phyloP scores from a whole-genome alignment of 768 basidiomycete genomes.

The Amanita polypyramis region DNA sequence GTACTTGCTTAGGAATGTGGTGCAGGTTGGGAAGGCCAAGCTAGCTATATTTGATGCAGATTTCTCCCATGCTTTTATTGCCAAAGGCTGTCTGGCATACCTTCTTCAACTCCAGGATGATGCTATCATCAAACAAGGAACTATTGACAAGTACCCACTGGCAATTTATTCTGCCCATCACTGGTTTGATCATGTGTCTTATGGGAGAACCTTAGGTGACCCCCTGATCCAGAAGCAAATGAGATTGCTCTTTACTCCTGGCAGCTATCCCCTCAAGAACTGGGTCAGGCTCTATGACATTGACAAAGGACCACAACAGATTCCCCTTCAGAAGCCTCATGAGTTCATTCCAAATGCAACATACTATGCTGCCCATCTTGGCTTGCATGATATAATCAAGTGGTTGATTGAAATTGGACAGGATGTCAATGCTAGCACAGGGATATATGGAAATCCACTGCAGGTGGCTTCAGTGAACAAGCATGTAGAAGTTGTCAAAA shows the following conservation, averaged over 20 bases:
- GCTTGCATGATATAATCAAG: neutral
- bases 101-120: slow-evolving; percentile 1
- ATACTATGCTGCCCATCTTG: slow-evolving; percentile 3
- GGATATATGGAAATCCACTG: neutral
- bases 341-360: neutral
- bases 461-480: neutral
- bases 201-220: neutral
- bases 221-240: neutral
- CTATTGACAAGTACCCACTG: neutral
- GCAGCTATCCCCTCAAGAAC: neutral
- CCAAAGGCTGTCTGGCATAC: slow-evolving; percentile 1
- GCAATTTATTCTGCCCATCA: neutral
- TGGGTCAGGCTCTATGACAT: neutral
- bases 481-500: neutral
- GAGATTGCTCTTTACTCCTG: neutral
- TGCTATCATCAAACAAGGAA: neutral
- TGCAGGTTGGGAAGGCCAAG: neutral
- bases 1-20: neutral
- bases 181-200: neutral
- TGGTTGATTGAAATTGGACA: neutral
- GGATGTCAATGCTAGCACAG: neutral
- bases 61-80: neutral
- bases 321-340: neutral
- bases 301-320: neutral
- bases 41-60: neutral